Evolutionary conservation across 768 basidiomycete genomes (phyloP).

Genomic region (Tricholoma furcatifolium): DNA sequence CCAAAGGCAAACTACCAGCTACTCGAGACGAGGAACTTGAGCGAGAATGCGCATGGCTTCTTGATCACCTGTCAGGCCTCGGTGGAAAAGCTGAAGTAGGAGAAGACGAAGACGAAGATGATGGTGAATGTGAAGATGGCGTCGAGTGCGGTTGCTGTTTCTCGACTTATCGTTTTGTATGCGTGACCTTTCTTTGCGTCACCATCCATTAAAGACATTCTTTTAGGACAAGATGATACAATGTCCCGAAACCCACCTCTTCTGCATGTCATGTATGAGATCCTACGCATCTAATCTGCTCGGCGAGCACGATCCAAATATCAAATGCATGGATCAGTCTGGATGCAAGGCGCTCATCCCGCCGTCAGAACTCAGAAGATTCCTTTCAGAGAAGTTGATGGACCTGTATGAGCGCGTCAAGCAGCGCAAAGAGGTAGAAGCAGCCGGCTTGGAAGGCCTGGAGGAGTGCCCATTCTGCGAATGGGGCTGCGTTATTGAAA

Average conservation of each 20-base stretch:
- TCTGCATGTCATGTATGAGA: slow-evolving; percentile 73
- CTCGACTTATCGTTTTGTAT: slow-evolving; percentile 63
- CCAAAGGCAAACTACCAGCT: slow-evolving; percentile 25
- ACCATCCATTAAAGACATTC: neutral
- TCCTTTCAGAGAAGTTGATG: slow-evolving; percentile 66
- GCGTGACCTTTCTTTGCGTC: slow-evolving; percentile 25
- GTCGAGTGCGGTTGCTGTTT: slow-evolving; percentile 93
- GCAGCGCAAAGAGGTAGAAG: slow-evolving; percentile 77
- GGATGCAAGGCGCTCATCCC: slow-evolving; percentile 71
- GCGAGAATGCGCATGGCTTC: slow-evolving; percentile 44
- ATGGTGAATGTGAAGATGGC: slow-evolving; percentile 43
- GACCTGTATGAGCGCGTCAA: slow-evolving; percentile 71
- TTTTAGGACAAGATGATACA: slow-evolving; percentile 81
- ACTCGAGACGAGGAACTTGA: slow-evolving; percentile 45
- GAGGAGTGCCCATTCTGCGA: slow-evolving; percentile 94
- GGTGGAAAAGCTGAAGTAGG: slow-evolving; percentile 21
- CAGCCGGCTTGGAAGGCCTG: slow-evolving; percentile 73
- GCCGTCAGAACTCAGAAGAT: slow-evolving; percentile 63
- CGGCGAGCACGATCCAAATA: slow-evolving; percentile 55
- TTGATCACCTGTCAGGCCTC: slow-evolving; percentile 24
- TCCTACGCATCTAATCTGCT: slow-evolving; percentile 68
- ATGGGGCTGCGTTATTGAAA: slow-evolving; percentile 77
- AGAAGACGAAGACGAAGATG: slow-evolving; percentile 23
- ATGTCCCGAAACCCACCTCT: slow-evolving; percentile 87
- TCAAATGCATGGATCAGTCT: slow-evolving; percentile 83